phyloP scores from a whole-genome alignment of 352 stramenopile genomes.

The Pythium biforme region DNA sequence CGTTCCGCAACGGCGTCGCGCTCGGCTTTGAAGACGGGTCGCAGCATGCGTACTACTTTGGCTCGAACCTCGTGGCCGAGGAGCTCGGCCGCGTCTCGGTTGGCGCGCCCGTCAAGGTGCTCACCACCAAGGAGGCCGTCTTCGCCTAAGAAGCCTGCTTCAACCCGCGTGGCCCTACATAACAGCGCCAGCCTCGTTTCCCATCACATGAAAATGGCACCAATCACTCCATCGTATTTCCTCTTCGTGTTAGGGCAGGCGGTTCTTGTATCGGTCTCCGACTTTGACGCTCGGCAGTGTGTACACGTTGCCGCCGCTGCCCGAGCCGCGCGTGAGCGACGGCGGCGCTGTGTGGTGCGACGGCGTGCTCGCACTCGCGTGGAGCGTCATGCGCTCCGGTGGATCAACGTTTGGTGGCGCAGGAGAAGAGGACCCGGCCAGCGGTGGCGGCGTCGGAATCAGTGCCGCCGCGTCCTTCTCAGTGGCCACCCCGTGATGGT shows the following conservation, averaged over 20 bases:
- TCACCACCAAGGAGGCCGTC: constrained; percentile 64
- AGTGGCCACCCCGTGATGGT: neutral
- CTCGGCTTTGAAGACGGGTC: constrained; percentile 60
- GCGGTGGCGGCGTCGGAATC: constrained; percentile 6
- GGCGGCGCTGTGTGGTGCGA: constrained; percentile 2
- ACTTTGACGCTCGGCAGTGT: constrained; percentile 53
- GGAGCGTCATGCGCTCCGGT: neutral
- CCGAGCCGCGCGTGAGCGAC: neutral
- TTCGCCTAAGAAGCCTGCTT: constrained; percentile 31
- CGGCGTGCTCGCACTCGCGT: constrained; percentile 8
- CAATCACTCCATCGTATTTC: neutral
- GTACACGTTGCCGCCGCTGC: constrained; percentile 24
- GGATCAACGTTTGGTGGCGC: neutral
- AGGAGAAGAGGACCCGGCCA: neutral
- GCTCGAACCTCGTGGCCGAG: constrained; percentile 71
- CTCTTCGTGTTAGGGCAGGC: constrained; percentile 9
- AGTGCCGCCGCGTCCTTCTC: neutral
- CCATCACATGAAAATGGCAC: no score
- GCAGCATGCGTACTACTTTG: constrained; percentile 67
- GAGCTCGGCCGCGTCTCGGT: constrained; percentile 33
- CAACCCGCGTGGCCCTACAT: no score
- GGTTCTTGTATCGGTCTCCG: constrained; percentile 54
- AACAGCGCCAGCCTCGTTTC: no score
- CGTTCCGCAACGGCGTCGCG: constrained; percentile 53
- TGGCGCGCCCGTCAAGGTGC: constrained; percentile 52